Percentiles rank a stretch among this genome's conserved stretches.
Conservation (phyloP, 768 basidiomycete genomes). For the Kwoniella sp. region DNA sequence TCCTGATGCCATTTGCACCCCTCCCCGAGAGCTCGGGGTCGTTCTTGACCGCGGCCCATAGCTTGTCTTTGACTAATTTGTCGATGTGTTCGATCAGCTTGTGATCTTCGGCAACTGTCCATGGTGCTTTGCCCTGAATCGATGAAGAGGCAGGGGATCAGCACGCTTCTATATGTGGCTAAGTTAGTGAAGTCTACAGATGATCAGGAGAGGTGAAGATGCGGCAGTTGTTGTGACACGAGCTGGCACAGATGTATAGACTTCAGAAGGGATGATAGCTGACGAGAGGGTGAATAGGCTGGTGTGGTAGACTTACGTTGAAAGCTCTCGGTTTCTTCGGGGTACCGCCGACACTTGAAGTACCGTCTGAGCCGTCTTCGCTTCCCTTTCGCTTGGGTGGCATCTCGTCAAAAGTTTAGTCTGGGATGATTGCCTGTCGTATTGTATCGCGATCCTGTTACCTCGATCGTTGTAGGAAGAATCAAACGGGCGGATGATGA, state of each 20-base stretch:
- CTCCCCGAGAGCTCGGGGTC: conserved; percentile 9
- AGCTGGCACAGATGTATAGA: too few relatives aligned
- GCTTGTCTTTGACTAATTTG: conserved; percentile 12
- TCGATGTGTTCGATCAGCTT: conserved; percentile 12
- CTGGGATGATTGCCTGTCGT: neutral
- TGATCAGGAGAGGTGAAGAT: neutral
- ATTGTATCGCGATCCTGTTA: too few relatives aligned
- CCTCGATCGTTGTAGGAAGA: too few relatives aligned
- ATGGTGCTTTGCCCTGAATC: conserved; percentile 5
- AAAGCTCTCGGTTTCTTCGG: neutral
- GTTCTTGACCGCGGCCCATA: conserved; percentile 22
- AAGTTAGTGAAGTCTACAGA: too few relatives aligned
- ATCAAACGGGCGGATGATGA: too few relatives aligned
- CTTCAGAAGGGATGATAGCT: too few relatives aligned
- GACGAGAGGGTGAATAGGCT: too few relatives aligned
- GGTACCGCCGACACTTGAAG: neutral
- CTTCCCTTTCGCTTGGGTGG: neutral
- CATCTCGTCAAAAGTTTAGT: neutral
- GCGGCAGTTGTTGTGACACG: too few relatives aligned
- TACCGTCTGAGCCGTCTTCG: neutral
- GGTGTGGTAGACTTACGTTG: neutral
- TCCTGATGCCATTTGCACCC: conserved; percentile 11
- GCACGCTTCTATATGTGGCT: too few relatives aligned
- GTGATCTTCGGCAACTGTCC: conserved; percentile 16
- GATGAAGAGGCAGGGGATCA: neutral